A percentile compares a stretch with the other conserved stretches of the same genome.
phyloP scores from a whole-genome alignment of 176 grass and related monocot genomes.

The Aegilops sharonensis region DNA sequence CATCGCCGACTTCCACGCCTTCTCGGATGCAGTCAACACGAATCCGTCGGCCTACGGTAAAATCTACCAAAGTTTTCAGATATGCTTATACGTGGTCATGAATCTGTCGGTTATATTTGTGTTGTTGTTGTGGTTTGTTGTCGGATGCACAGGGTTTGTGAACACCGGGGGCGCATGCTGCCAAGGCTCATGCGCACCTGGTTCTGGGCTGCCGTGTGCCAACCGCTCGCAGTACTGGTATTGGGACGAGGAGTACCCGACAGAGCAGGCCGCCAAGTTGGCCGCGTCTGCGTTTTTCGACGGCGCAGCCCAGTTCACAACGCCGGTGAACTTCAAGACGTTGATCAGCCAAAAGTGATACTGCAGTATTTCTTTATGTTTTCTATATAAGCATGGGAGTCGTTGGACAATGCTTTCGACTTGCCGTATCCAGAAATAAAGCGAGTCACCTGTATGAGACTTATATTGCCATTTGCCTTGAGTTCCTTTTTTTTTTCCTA shows the following conservation, averaged over 20 bases:
- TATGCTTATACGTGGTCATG: neutral
- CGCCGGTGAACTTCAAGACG: conserved; percentile 11
- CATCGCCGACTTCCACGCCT: neutral
- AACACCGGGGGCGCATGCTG: conserved; percentile 20
- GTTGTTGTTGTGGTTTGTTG: neutral
- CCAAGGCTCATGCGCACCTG: neutral
- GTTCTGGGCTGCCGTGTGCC: neutral
- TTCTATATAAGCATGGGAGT: neutral
- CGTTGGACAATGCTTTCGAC: neutral
- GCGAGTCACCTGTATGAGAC: neutral
- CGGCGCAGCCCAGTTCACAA: neutral
- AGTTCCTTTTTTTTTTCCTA: neutral
- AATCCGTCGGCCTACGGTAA: neutral
- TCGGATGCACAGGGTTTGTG: neutral
- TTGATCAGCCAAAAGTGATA: neutral
- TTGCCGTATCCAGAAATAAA: neutral
- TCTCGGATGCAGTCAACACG: neutral
- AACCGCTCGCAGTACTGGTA: neutral
- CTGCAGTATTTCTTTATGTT: neutral
- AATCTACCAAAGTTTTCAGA: neutral
- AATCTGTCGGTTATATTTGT: neutral
- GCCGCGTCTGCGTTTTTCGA: neutral
- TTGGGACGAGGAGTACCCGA: conserved; percentile 20
- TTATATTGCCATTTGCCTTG: neutral
- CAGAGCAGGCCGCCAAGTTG: neutral